Evolutionary conservation across 208 protist genomes (phyloP), one percentile per base, ranked within the genome.

Genomic region (Polymyxa betae): DNA sequence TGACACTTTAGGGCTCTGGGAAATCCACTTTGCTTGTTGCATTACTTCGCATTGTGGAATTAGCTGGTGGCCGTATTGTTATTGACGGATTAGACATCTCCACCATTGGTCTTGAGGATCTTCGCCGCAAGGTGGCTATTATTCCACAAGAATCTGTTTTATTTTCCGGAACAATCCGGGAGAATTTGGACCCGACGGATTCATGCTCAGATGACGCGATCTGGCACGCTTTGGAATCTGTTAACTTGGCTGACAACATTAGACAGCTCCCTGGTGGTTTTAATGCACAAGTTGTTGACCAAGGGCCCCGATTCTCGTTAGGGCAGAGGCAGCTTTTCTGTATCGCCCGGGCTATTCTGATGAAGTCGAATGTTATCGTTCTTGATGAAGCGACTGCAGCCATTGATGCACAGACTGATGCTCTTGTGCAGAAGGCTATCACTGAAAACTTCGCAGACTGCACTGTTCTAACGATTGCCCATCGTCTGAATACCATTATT

Each of bases 391-490:
- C 92, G 44, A 94, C 92, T 35, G 91, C 93, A 0, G 49, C 90
- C 0, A 60, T 94, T 32, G 93, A 94, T 90, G 32, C 54, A 0
- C 60, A 90, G n/a, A 92, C 93, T 24, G 93, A 93, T 60, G 89
- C 91, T 40, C 0, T 88, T 45, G 45, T 94, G 29, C 90, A 93
- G 77, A 10, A 0, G 54, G 43, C 88, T 32, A 68, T 94, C 0
- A 24, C 43, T 24, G 38, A 0, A 10, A 41, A 91, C 16, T 94
- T 93, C 72, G 38, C 29, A 16, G 29, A 45, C 41, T 92, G 92
- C 78, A 96, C 95, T 29, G 92, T 95, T 29, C 88, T 96, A 38
- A 95, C 92, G 46, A 95, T 96, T 45, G 95, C 95, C 5, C 95
- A 96, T 92, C 54, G 94, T 12, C 92, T 96, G 46, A 90, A 94